phyloP scores from a whole-genome alignment of 352 stramenopile species.

The Achlya hypogyna region DNA sequence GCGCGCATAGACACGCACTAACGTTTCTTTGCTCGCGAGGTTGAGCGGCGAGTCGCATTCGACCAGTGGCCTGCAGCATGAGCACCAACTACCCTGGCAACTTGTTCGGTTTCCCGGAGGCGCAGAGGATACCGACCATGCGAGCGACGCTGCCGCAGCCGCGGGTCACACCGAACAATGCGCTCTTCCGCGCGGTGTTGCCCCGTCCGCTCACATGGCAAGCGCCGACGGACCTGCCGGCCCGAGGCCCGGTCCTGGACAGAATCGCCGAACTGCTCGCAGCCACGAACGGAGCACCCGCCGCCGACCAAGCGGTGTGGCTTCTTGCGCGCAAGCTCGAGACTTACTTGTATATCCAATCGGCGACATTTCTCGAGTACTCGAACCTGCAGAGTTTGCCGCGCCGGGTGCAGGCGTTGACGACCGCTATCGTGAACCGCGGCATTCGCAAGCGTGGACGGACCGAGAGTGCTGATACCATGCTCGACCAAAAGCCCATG shows the following conservation, averaged over 20 bases:
- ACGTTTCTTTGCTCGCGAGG: background rate
- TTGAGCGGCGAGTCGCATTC: background rate
- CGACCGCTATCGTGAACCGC: slow-evolving; percentile 75
- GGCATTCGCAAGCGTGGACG: slow-evolving; percentile 45
- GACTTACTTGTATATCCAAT: slow-evolving; percentile 75
- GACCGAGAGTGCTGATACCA: background rate
- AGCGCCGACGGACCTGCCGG: slow-evolving; percentile 52
- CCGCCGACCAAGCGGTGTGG: slow-evolving; percentile 40
- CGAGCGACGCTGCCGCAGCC: slow-evolving; percentile 20
- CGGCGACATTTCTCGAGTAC: slow-evolving; percentile 73
- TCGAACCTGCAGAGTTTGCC: slow-evolving; percentile 67
- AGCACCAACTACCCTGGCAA: background rate
- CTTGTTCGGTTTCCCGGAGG: background rate
- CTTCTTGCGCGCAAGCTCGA: slow-evolving; percentile 71
- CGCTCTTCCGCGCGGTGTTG: slow-evolving; percentile 57
- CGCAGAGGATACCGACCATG: background rate
- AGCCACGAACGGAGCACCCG: background rate
- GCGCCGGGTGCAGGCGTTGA: slow-evolving; percentile 69
- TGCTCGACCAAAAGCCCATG: background rate
- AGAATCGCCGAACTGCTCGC: slow-evolving; percentile 51
- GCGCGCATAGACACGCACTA: background rate
- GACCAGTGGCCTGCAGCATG: background rate
- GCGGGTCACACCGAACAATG: slow-evolving; percentile 61
- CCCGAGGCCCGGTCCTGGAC: slow-evolving; percentile 57
- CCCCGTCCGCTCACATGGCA: slow-evolving; percentile 79